Conservation (phyloP, 805 yeast species). For the Saccharomycopsis fibuligera region DNA sequence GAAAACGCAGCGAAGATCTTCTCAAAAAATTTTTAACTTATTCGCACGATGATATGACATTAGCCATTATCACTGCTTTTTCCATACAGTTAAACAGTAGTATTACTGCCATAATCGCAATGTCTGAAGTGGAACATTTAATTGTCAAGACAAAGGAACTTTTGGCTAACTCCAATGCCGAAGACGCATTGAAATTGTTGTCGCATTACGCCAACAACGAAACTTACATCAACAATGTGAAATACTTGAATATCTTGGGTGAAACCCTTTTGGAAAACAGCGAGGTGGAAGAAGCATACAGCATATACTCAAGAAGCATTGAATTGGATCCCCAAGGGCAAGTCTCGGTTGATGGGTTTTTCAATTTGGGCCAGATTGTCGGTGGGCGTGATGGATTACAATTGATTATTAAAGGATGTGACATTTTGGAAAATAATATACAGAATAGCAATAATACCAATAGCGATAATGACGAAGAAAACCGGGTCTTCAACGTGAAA, state of each 20-base stretch:
- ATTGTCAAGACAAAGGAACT: conserved; percentile 38
- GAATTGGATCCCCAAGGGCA: conserved; percentile 62
- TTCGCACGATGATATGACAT: no score
- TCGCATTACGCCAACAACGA: conserved; percentile 28
- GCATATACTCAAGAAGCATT: conserved; percentile 51
- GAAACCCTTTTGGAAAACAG: conserved; percentile 78
- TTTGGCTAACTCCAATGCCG: conserved; percentile 44
- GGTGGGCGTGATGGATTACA: conserved; percentile 75
- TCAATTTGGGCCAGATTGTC: conserved; percentile 84
- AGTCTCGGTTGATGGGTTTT: conserved; percentile 71
- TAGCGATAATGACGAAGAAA: conserved; percentile 21
- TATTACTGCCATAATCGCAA: background rate
- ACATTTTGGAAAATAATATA: conserved; percentile 36
- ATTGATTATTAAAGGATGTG: conserved; percentile 35
- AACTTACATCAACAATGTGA: conserved; percentile 37
- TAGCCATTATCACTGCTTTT: no score
- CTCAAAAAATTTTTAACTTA: no score
- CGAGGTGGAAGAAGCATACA: conserved; percentile 71
- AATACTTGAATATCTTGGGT: conserved; percentile 52
- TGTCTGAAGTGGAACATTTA: conserved; percentile 15
- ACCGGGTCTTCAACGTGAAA: conserved; percentile 38
- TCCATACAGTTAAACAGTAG: no score
- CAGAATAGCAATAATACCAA: no score
- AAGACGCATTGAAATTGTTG: conserved; percentile 45
- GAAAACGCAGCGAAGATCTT: background rate